Evolutionary conservation across 2,329 filamentous ascomycete genomes (phyloP).

Genomic region (Hymenoscyphus fructigenus): DNA sequence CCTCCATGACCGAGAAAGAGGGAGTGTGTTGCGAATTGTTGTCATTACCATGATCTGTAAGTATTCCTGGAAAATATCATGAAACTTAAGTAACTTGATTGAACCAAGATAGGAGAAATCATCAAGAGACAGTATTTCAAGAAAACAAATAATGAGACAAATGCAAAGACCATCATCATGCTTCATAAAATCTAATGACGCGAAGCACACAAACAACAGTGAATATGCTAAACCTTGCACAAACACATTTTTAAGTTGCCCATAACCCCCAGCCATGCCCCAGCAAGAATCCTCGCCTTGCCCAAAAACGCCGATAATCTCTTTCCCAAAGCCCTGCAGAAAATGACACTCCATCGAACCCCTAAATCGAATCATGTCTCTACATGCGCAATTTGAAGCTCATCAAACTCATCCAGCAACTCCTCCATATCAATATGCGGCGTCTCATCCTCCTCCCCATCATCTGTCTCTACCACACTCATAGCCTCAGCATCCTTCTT

Average conservation of each 20-base stretch:
- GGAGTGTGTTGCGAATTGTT: no score
- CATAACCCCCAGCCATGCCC: background rate
- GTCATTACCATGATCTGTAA: no score
- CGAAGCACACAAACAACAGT: background rate
- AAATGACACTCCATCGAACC: background rate
- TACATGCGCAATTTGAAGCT: conserved; percentile 61
- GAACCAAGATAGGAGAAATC: background rate
- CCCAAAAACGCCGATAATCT: conserved; percentile 1
- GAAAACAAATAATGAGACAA: background rate
- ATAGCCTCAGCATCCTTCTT: conserved; percentile 61
- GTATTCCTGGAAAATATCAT: no score
- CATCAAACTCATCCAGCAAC: conserved; percentile 89
- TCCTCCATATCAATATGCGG: conserved; percentile 77
- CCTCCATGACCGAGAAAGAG: no score
- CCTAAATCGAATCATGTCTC: background rate
- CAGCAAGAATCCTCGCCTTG: background rate
- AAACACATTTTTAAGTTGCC: conserved; percentile 3
- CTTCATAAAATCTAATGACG: no score
- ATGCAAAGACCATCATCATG: background rate
- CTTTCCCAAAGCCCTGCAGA: background rate
- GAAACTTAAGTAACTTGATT: background rate
- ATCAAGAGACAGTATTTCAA: no score
- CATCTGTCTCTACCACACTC: conserved; percentile 64
- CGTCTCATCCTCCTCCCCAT: conserved; percentile 61
- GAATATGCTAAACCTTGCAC: background rate